Evolutionary conservation across 352 stramenopile species (phyloP).

Genomic region (Globisporangium recalcitrans): DNA sequence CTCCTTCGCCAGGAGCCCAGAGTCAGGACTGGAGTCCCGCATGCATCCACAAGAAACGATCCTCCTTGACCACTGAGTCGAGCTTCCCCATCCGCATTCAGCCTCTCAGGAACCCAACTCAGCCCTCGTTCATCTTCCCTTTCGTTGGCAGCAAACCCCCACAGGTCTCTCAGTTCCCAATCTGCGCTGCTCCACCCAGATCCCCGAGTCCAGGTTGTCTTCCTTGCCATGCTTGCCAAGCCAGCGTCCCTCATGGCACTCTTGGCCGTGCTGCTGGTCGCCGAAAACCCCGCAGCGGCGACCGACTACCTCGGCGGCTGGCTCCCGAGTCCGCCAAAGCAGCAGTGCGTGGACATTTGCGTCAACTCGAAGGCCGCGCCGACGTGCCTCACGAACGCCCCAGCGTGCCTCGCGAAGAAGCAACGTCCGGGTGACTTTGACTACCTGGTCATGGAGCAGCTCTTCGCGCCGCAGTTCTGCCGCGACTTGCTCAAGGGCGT

Average conservation of each 20-base stretch:
- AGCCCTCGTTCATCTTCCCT: neutral
- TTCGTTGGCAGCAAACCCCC: neutral
- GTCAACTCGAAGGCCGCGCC: slow-evolving; percentile 38
- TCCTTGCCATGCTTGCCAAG: slow-evolving; percentile 3
- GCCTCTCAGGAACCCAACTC: neutral
- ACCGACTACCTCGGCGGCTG: slow-evolving; percentile 55
- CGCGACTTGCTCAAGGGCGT: slow-evolving; percentile 60
- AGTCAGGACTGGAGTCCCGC: neutral
- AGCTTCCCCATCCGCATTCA: neutral
- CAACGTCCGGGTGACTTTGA: slow-evolving; percentile 63
- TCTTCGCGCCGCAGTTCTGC: slow-evolving; percentile 78
- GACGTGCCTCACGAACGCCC: slow-evolving; percentile 45
- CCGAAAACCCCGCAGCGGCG: neutral
- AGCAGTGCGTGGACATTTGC: slow-evolving; percentile 70
- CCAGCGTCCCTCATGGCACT: slow-evolving; percentile 1
- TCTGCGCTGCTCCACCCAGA: neutral
- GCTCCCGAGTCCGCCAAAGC: slow-evolving; percentile 28
- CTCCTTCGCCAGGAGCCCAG: neutral
- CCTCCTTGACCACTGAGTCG: neutral
- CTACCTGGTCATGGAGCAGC: slow-evolving; percentile 71
- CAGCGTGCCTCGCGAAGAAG: slow-evolving; percentile 48
- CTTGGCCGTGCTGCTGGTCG: neutral
- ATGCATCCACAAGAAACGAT: neutral
- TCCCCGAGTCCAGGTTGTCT: neutral
- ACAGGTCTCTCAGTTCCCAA: neutral